A percentile compares a stretch with the other conserved stretches of the same genome.
Evolutionary conservation across 345 rosid genomes (phyloP).

Genomic region (Heritiera littoralis): DNA sequence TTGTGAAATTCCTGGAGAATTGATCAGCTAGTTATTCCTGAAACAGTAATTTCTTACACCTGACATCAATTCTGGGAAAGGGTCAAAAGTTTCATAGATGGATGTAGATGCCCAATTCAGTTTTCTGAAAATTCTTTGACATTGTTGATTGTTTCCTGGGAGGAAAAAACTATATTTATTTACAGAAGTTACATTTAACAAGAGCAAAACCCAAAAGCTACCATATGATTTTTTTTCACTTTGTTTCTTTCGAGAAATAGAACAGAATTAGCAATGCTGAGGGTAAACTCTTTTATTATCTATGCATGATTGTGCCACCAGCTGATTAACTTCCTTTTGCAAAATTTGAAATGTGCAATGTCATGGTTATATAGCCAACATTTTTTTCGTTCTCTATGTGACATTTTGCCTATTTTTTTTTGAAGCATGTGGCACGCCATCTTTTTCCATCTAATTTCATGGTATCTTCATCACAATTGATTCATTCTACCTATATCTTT

Average conservation of each 20-base stretch:
- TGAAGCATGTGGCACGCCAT: too few species aligned
- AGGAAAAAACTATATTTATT: neutral
- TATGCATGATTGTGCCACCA: neutral
- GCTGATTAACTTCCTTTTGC: too few species aligned
- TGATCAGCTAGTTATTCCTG: neutral
- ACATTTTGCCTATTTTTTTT: too few species aligned
- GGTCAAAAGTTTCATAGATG: neutral
- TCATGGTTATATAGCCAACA: too few species aligned
- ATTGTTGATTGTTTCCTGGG: slow-evolving; percentile 5
- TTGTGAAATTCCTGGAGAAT: slow-evolving; percentile 10
- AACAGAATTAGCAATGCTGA: too few species aligned
- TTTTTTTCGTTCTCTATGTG: too few species aligned
- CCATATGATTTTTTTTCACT: too few species aligned
- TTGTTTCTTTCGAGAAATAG: neutral
- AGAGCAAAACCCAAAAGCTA: neutral
- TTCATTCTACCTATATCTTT: too few species aligned
- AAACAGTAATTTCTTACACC: neutral
- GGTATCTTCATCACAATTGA: too few species aligned
- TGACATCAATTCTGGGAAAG: neutral
- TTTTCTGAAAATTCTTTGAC: slow-evolving; percentile 13
- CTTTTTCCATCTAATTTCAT: too few species aligned
- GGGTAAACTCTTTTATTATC: too few species aligned
- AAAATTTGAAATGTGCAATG: too few species aligned
- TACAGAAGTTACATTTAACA: neutral
- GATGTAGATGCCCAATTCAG: neutral